Evolutionary conservation across 495 filamentous ascomycete species (phyloP).

Genomic region (Penicillium arizonense): DNA sequence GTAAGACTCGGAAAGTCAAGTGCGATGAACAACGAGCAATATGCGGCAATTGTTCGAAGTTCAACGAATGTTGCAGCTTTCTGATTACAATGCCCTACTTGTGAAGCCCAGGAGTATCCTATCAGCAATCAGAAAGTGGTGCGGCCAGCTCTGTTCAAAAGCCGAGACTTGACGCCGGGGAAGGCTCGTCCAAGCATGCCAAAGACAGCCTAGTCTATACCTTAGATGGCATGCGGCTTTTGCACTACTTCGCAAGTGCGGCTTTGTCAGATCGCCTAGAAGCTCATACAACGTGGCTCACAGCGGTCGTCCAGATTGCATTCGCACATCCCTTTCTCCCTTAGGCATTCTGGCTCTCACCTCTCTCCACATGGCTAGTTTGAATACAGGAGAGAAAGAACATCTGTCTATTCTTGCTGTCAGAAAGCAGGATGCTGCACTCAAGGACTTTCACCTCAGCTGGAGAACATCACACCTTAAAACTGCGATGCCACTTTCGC

Average conservation of each 20-base stretch:
- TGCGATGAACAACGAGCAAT: neutral
- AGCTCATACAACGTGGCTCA: neutral
- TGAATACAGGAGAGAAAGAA: neutral
- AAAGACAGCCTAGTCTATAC: neutral
- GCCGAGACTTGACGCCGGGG: neutral
- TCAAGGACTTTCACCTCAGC: neutral
- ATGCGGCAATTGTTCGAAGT: neutral
- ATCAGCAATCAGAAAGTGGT: neutral
- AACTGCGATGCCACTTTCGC: neutral
- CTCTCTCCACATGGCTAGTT: neutral
- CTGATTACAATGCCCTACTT: neutral
- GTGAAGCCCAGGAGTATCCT: neutral
- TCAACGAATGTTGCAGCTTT: neutral
- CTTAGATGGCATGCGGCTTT: neutral
- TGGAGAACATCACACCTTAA: neutral
- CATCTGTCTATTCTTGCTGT: neutral
- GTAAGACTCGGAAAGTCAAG: constrained; percentile 1
- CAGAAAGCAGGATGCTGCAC: neutral
- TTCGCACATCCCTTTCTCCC: neutral
- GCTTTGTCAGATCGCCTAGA: neutral
- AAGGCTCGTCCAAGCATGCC: neutral
- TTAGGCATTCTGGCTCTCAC: neutral
- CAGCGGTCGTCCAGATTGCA: neutral
- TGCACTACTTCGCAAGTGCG: neutral
- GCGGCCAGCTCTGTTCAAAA: neutral